A percentile compares a stretch with the other conserved stretches of the same genome.
These are phyloP conservation scores for Phytophthora agathidicida DNA, from an alignment of 352 stramenopile genomes.

Conservation along the genomic window DNA sequence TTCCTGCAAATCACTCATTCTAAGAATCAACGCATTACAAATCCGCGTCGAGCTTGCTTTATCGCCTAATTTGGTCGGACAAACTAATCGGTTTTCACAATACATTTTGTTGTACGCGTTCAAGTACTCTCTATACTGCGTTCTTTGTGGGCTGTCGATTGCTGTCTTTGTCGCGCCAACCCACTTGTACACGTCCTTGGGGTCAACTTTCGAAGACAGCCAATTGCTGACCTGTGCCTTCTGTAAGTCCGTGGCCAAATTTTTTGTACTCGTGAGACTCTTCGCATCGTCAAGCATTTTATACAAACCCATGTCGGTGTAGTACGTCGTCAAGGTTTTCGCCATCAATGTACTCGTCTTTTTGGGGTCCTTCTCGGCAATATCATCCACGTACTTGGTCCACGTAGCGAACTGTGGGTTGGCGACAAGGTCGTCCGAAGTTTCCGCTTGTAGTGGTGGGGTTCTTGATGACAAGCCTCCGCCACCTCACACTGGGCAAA, in stretches of 20 bases:
- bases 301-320: background rate
- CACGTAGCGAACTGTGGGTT: constrained; percentile 5
- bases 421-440: background rate
- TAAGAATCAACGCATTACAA: too few species aligned
- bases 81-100: background rate
- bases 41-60: too few species aligned
- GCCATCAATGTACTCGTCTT: constrained; percentile 1
- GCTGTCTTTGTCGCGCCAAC: background rate
- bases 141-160: background rate
- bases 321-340: constrained; percentile 5
- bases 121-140: background rate
- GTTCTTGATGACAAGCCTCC: background rate
- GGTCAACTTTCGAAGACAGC: background rate
- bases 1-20: too few species aligned
- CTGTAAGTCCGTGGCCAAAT: constrained; percentile 2
- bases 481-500: background rate
- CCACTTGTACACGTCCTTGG: background rate
- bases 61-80: too few species aligned
- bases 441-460: background rate
- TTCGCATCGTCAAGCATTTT: constrained; percentile 1
- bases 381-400: constrained; percentile 9
- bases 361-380: background rate
- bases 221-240: constrained; percentile 8
- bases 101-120: background rate
- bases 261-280: background rate